Evolutionary conservation across 768 basidiomycete species (phyloP).

Genomic region (Coprinopsis cinerea): DNA sequence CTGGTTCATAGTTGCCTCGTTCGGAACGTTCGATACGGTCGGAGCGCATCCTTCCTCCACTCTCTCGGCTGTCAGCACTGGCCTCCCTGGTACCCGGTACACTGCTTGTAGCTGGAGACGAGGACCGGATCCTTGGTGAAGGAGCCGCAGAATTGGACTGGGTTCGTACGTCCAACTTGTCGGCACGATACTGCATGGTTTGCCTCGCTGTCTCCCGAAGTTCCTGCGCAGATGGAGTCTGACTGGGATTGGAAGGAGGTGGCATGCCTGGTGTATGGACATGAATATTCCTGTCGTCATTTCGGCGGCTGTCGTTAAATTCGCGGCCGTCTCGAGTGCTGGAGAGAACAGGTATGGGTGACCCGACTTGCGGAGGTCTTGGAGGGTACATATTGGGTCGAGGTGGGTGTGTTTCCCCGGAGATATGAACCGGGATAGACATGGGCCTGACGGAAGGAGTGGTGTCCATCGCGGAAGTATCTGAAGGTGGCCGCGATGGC

Average conservation of each 20-base stretch:
- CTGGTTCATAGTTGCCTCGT: slow-evolving; percentile 43
- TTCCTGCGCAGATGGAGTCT: slow-evolving; percentile 73
- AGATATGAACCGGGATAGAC: slow-evolving; percentile 11
- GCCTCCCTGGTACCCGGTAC: slow-evolving; percentile 64
- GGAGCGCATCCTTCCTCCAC: slow-evolving; percentile 55
- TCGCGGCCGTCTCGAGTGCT: neutral
- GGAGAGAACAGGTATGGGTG: neutral
- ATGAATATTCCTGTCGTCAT: neutral
- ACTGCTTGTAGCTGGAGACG: slow-evolving; percentile 48
- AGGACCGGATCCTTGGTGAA: slow-evolving; percentile 58
- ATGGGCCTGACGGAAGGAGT: slow-evolving; percentile 14
- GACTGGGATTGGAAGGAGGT: slow-evolving; percentile 72
- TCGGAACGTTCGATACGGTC: slow-evolving; percentile 41
- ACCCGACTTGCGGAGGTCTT: slow-evolving; percentile 1
- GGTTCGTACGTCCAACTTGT: slow-evolving; percentile 23
- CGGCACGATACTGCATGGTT: slow-evolving; percentile 40
- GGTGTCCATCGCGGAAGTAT: slow-evolving; percentile 9
- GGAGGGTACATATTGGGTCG: slow-evolving; percentile 13
- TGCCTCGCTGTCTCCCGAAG: slow-evolving; percentile 77
- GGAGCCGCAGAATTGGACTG: slow-evolving; percentile 39
- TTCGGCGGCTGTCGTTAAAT: neutral
- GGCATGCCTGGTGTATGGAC: slow-evolving; percentile 45
- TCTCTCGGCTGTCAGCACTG: slow-evolving; percentile 68
- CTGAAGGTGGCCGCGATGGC: slow-evolving; percentile 25
- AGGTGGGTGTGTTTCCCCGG: neutral